Evolutionary conservation across 495 filamentous ascomycete genomes (phyloP), one percentile per base, ranked within the genome.

Genomic region (Penicillium cinerascens): DNA sequence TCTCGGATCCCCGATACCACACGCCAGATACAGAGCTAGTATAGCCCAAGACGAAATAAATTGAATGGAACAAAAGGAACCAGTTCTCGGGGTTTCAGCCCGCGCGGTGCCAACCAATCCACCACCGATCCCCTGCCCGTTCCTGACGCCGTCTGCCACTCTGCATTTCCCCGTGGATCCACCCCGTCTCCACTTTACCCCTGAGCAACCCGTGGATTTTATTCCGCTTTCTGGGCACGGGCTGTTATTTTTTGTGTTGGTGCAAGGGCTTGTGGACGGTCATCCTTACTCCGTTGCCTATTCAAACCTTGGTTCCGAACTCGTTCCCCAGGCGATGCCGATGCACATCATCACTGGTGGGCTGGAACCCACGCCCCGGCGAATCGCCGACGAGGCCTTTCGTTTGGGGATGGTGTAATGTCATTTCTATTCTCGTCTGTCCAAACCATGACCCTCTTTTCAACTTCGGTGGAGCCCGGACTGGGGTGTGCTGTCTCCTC

Each of bases 151-250:
- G 4, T 33, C 21, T 13, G 33, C 56, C 51, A 58, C 26, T 56
- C 29, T 35, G 20, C 36, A 36, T 6, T 2, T 35, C 40, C 11
- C 44, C 26, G 53, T 56, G 56, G 51, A 40, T 53, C 56, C 15
- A 23, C 20, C 21, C 0, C n/a, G 13, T 20, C 38, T 51, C 63
- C 63, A 64, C 58, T 61, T 61, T 66, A 64, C 63, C 63, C 63
- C 63, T 66, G 63, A 66, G 54, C 48, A 58, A 47, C 53, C 63
- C 63, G 56, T 47, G 49, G 36, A 58, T 54, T n/a, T 41, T 36
- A 51, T 58, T 58, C 44, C 54, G 47, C 49, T 43, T 42, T 42
- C 38, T 29, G 44, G 44, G 29, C 51, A 60, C 51, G 42, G 47
- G 25, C 40, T 33, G 21, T 47, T n/a, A n/a, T n/a, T n/a, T n/a